Evolutionary conservation across 148 eudicot species (phyloP).

Genomic region (Mesembryanthemum crystallinum): DNA sequence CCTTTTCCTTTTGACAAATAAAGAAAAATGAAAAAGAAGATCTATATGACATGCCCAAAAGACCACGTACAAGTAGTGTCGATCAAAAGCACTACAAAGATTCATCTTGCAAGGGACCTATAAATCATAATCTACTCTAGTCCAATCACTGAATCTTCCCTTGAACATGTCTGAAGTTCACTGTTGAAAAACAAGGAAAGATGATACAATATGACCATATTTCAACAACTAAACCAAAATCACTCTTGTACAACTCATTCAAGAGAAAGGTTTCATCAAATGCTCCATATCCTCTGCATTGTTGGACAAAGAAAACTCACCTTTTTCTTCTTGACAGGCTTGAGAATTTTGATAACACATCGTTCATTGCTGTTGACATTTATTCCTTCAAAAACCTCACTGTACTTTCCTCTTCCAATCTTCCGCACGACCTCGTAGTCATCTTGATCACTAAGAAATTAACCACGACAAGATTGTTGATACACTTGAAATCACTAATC

Average conservation of each 20-base stretch:
- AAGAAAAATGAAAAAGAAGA: neutral
- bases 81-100: neutral
- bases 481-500: conserved; percentile 16
- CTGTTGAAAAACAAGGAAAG: neutral
- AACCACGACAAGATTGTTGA: conserved; percentile 14
- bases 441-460: conserved; percentile 75
- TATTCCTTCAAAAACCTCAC: conserved; percentile 96
- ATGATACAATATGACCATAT: neutral
- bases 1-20: too few species aligned
- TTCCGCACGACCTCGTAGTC: conserved; percentile 98
- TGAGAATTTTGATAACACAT: conserved; percentile 89
- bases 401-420: conserved; percentile 96
- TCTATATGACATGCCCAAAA: neutral
- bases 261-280: neutral
- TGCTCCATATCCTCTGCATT: neutral
- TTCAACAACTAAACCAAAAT: neutral
- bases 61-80: neutral
- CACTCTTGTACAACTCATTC: neutral
- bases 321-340: conserved; percentile 97
- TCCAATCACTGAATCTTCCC: neutral
- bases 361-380: conserved; percentile 77
- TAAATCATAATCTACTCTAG: neutral
- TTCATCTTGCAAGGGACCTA: neutral
- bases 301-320: conserved; percentile 34
- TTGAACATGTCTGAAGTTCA: neutral